These are phyloP conservation scores for Chimonanthus praecox DNA, from an alignment of 164 flowering plant species.

Conservation along the genomic window DNA sequence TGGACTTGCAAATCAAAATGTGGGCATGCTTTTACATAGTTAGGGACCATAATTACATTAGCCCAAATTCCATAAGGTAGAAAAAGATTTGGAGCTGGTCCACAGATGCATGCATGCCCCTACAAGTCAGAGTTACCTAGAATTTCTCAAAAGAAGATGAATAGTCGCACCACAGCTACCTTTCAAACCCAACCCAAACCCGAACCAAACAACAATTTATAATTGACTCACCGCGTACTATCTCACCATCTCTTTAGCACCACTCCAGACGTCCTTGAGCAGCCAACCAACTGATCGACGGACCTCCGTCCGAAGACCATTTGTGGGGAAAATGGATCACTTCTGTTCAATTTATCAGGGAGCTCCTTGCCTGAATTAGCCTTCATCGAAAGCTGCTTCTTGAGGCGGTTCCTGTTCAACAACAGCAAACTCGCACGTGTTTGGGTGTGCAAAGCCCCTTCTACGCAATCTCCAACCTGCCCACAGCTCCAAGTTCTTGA, in stretches of 20 bases:
- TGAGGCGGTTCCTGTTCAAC: conserved; percentile 52
- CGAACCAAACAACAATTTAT: background rate
- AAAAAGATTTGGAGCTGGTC: background rate
- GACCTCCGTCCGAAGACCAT: conserved; percentile 28
- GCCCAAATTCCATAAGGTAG: background rate
- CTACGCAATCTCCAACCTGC: conserved; percentile 78
- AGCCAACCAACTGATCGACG: conserved; percentile 37
- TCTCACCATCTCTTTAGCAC: conserved; percentile 31
- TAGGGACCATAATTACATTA: too few relatives aligned
- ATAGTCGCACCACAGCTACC: background rate
- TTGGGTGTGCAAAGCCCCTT: conserved; percentile 67
- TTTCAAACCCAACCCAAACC: too few relatives aligned
- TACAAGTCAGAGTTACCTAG: background rate
- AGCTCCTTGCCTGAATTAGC: conserved; percentile 53
- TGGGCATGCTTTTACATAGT: too few relatives aligned
- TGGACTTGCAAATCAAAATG: too few relatives aligned
- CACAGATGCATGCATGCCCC: too few relatives aligned
- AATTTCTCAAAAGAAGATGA: background rate
- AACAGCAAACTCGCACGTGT: conserved; percentile 46
- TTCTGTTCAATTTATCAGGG: conserved; percentile 54
- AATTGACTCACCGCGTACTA: conserved; percentile 1
- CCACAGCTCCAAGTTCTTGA: conserved; percentile 75
- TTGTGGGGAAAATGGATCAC: conserved; percentile 35
- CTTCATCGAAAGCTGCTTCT: conserved; percentile 53
- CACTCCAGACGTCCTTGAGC: conserved; percentile 34